These are phyloP conservation scores for Achaetomium macrosporum DNA, from an alignment of 2,329 filamentous ascomycete species.

Conservation along the genomic window DNA sequence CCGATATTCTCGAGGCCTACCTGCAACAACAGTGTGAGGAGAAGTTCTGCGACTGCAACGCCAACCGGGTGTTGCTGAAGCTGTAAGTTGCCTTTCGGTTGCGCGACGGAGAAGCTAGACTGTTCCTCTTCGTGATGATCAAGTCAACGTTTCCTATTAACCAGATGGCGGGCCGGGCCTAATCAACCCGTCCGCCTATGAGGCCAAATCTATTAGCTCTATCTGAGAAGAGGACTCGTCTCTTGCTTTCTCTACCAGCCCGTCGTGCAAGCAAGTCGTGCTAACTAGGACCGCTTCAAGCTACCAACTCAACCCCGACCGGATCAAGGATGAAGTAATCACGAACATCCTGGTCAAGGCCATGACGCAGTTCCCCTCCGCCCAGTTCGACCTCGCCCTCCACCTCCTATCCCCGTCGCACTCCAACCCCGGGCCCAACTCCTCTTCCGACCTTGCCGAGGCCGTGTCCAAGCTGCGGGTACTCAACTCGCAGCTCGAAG, in stretches of 20 bases:
- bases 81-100: conserved; percentile 61
- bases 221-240: conserved; percentile 52
- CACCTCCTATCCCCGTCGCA: conserved; percentile 86
- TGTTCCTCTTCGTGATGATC: conserved; percentile 59
- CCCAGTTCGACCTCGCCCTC: conserved; percentile 90
- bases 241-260: not conserved
- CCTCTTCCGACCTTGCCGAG: conserved; percentile 71
- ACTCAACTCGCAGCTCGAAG: conserved; percentile 82
- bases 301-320: conserved; percentile 99
- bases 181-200: conserved; percentile 53
- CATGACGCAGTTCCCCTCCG: conserved; percentile 91
- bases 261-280: not conserved
- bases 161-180: conserved; percentile 58
- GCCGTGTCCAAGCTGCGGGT: conserved; percentile 80
- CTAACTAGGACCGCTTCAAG: conserved; percentile 42
- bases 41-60: conserved; percentile 91
- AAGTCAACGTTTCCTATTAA: conserved; percentile 98
- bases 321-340: conserved; percentile 91
- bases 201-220: conserved; percentile 67
- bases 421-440: conserved; percentile 58
- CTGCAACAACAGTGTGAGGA: conserved; percentile 91
- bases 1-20: conserved; percentile 88
- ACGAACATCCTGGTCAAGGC: conserved; percentile 99
- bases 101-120: conserved; percentile 10
- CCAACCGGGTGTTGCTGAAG: conserved; percentile 92